Conservation (phyloP, 495 filamentous ascomycete species). For the Neurospora hispaniola region DNA sequence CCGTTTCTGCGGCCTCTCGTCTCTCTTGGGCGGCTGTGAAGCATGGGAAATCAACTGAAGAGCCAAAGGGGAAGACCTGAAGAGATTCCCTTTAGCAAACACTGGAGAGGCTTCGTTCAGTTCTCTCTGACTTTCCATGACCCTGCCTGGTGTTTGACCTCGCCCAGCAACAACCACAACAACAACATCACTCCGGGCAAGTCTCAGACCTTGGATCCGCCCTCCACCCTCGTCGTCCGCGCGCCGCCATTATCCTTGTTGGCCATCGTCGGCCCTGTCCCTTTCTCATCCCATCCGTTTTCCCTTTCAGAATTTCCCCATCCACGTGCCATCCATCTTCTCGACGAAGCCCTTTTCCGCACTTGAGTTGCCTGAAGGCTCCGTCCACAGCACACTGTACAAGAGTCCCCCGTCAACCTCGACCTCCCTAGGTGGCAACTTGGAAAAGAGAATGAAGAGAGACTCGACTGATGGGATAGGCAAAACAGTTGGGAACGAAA, state of each 20-base stretch:
- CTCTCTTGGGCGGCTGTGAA: background rate
- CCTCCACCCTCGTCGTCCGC: background rate
- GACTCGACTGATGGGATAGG: background rate
- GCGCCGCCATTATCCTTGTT: background rate
- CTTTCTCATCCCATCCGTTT: background rate
- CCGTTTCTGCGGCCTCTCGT: background rate
- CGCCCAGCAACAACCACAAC: background rate
- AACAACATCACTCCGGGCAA: background rate
- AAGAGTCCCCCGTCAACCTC: background rate
- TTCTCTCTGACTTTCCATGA: background rate
- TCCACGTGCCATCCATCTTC: background rate
- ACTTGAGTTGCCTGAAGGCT: background rate
- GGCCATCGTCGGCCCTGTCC: background rate
- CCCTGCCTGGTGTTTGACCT: background rate
- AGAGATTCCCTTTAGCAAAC: background rate
- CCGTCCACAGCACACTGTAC: background rate
- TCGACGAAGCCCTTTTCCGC: background rate
- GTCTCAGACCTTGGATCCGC: background rate
- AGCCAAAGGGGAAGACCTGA: background rate
- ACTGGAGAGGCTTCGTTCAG: background rate
- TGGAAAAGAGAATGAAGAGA: background rate
- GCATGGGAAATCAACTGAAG: background rate
- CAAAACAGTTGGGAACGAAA: background rate
- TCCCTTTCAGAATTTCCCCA: background rate
- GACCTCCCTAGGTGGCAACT: background rate